phyloP scores from a whole-genome alignment of 2,329 filamentous ascomycete species.

The Sporothrix schenckii region DNA sequence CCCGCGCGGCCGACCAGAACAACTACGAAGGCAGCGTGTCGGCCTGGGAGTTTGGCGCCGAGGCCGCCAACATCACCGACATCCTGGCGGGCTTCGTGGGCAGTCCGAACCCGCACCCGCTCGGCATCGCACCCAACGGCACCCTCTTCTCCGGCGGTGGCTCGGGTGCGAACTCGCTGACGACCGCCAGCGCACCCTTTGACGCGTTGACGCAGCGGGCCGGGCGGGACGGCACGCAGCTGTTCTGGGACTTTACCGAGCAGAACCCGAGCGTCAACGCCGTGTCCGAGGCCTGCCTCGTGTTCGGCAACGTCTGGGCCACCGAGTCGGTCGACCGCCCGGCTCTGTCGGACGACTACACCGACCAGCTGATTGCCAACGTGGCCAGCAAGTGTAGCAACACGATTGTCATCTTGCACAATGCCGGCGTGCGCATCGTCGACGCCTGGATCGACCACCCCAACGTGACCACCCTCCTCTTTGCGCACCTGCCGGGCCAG shows the following conservation, averaged over 20 bases:
- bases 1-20: constrained; percentile 50
- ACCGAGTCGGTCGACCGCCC: constrained; percentile 70
- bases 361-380: constrained; percentile 58
- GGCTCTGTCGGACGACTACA: constrained; percentile 66
- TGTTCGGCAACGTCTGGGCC: constrained; percentile 67
- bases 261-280: constrained; percentile 53
- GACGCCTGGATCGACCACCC: constrained; percentile 64
- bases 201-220: constrained; percentile 58
- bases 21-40: constrained; percentile 44
- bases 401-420: constrained; percentile 68
- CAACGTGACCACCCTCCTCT: constrained; percentile 66
- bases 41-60: constrained; percentile 48
- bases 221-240: constrained; percentile 57
- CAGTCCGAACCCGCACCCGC: background rate
- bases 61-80: constrained; percentile 39
- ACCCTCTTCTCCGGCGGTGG: constrained; percentile 50
- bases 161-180: constrained; percentile 43
- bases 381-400: constrained; percentile 63
- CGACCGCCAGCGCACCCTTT: constrained; percentile 54
- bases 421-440: constrained; percentile 61
- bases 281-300: constrained; percentile 65
- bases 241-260: constrained; percentile 62
- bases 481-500: constrained; percentile 66
- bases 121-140: constrained; percentile 46
- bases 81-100: constrained; percentile 24